phyloP scores from a whole-genome alignment of 1,284 basidiomycete genomes.

The Fomitopsis palustris region DNA sequence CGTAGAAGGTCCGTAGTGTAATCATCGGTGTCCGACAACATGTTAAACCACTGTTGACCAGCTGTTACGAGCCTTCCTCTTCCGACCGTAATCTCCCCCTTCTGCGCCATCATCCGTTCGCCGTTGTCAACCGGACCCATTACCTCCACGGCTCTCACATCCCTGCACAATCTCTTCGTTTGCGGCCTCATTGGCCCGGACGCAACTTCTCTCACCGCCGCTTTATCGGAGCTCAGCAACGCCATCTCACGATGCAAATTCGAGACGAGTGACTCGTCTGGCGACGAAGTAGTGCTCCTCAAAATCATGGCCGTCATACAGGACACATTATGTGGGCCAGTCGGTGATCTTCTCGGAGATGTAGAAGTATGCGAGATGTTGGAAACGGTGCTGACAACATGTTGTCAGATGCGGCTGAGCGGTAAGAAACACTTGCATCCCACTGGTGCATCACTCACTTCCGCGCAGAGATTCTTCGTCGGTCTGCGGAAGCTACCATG shows the following conservation, averaged over 20 bases:
- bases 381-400: constrained; percentile 96
- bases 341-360: constrained; percentile 77
- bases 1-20: constrained; percentile 57
- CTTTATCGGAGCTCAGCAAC: constrained; percentile 83
- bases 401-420: constrained; percentile 93
- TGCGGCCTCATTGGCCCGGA: constrained; percentile 66
- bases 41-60: constrained; percentile 25
- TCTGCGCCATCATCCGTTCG: constrained; percentile 91
- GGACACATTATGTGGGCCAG: constrained; percentile 70
- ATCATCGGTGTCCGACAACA: not conserved
- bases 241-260: constrained; percentile 97
- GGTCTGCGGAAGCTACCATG: constrained; percentile 95
- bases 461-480: constrained; percentile 73
- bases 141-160: constrained; percentile 84
- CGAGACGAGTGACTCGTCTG: constrained; percentile 92
- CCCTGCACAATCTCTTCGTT: constrained; percentile 85
- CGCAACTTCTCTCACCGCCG: constrained; percentile 52
- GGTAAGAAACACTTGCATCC: constrained; percentile 49
- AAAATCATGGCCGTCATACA: constrained; percentile 91
- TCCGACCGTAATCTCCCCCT: constrained; percentile 74
- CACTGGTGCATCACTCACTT: constrained; percentile 8
- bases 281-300: constrained; percentile 93
- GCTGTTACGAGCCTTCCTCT: constrained; percentile 57
- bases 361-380: constrained; percentile 98
- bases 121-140: constrained; percentile 93